Conservation (phyloP, 2,329 filamentous ascomycete genomes). For the Xylaria sp. region DNA sequence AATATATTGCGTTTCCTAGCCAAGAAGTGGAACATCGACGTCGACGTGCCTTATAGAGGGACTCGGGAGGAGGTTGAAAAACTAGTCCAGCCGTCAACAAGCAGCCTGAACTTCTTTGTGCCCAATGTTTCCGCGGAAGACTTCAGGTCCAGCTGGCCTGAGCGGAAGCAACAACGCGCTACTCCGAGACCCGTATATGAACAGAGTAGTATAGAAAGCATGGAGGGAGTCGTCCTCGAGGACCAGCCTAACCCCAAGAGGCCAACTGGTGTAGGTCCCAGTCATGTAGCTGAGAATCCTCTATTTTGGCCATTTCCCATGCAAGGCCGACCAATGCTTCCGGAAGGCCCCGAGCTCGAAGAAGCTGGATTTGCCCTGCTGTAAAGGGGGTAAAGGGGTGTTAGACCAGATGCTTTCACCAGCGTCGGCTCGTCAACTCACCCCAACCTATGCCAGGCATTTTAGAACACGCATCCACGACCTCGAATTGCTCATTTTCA, state of each 20-base stretch:
- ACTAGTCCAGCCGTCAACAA: conserved; percentile 59
- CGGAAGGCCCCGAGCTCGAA: conserved; percentile 58
- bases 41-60: conserved; percentile 53
- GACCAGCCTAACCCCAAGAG: conserved; percentile 7
- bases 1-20: conserved; percentile 68
- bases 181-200: conserved; percentile 30
- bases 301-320: conserved; percentile 71
- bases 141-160: conserved; percentile 60
- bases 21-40: conserved; percentile 67
- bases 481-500: conserved; percentile 11
- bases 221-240: conserved; percentile 40
- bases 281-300: conserved; percentile 54
- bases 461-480: conserved; percentile 5
- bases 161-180: conserved; percentile 22
- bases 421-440: background rate
- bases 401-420: background rate
- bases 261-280: conserved; percentile 29
- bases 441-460: background rate
- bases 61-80: conserved; percentile 53
- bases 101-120: conserved; percentile 67
- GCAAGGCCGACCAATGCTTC: conserved; percentile 66
- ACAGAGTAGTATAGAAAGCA: conserved; percentile 34
- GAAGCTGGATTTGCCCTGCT: conserved; percentile 63
- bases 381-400: conserved; percentile 32
- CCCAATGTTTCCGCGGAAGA: conserved; percentile 61